These are phyloP conservation scores for Brassica rapa DNA, from an alignment of 345 rosid genomes.

Conservation along the genomic window DNA sequence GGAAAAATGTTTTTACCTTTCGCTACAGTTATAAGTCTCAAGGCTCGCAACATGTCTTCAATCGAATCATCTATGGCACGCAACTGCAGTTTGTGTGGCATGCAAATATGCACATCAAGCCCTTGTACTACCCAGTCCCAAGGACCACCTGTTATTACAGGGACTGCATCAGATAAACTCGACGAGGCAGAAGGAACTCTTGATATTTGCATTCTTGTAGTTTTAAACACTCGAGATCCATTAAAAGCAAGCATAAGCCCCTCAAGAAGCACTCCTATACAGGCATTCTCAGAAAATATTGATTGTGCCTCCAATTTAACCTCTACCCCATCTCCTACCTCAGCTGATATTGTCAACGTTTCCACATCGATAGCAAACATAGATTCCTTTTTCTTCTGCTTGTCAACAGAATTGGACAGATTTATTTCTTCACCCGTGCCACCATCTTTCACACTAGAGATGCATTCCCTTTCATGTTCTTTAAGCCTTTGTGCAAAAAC, in stretches of 20 bases:
- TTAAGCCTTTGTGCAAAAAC: slow-evolving; percentile 59
- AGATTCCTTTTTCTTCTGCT: slow-evolving; percentile 78
- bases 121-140: slow-evolving; percentile 91
- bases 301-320: slow-evolving; percentile 78
- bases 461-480: slow-evolving; percentile 50
- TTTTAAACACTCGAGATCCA: slow-evolving; percentile 72
- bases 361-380: slow-evolving; percentile 96
- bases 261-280: slow-evolving; percentile 94
- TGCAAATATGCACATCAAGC: slow-evolving; percentile 77
- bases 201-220: slow-evolving; percentile 94
- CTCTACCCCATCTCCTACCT: slow-evolving; percentile 91
- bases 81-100: slow-evolving; percentile 87
- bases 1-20: slow-evolving; percentile 60
- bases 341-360: slow-evolving; percentile 75
- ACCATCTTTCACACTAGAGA: slow-evolving; percentile 43
- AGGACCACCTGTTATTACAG: slow-evolving; percentile 38
- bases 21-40: slow-evolving; percentile 76
- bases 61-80: slow-evolving; percentile 96
- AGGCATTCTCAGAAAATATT: slow-evolving; percentile 96
- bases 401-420: slow-evolving; percentile 52
- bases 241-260: slow-evolving; percentile 71
- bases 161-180: slow-evolving; percentile 53
- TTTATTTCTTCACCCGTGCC: slow-evolving; percentile 47
- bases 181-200: slow-evolving; percentile 71
- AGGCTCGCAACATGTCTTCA: slow-evolving; percentile 90